Conservation (phyloP, 2,329 filamentous ascomycete species). For the Microascus cirrosus region DNA sequence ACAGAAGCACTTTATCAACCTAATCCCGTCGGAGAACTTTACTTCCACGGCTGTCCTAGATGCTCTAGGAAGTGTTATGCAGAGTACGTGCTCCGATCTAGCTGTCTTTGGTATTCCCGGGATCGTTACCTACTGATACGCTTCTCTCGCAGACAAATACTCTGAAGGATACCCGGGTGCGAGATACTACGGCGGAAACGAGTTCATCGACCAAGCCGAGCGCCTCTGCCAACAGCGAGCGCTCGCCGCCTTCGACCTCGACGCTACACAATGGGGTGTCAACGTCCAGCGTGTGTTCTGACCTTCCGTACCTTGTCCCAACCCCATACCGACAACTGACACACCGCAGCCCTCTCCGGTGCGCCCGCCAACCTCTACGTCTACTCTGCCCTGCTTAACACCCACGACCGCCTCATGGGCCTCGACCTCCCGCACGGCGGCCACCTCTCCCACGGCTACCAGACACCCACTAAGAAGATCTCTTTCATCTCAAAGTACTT, state of each 20-base stretch:
- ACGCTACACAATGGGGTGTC: constrained; percentile 85
- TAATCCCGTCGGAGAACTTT: constrained; percentile 93
- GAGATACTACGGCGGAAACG: constrained; percentile 92
- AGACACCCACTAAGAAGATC: constrained; percentile 88
- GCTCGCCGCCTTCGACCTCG: constrained; percentile 74
- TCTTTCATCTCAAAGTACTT: constrained; percentile 99
- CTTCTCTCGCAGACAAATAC: constrained; percentile 65
- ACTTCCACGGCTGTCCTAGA: constrained; percentile 88
- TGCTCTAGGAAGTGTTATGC: constrained; percentile 87
- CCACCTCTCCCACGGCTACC: constrained; percentile 93
- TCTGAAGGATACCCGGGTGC: constrained; percentile 96
- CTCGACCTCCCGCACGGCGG: constrained; percentile 93
- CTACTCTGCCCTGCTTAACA: constrained; percentile 85
- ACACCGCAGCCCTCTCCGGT: constrained; percentile 59
- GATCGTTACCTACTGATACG: constrained; percentile 9
- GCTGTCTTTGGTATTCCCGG: background rate
- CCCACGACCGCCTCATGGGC: constrained; percentile 93
- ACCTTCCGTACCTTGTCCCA: background rate
- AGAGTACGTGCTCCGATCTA: constrained; percentile 48
- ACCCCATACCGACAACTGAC: background rate
- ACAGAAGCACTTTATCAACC: constrained; percentile 97
- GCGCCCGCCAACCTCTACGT: constrained; percentile 75
- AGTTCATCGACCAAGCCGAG: constrained; percentile 89
- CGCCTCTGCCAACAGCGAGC: constrained; percentile 83
- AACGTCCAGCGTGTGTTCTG: constrained; percentile 76